Evolutionary conservation across 441 rosid genomes (phyloP).

Genomic region (Raphanus hybrid): DNA sequence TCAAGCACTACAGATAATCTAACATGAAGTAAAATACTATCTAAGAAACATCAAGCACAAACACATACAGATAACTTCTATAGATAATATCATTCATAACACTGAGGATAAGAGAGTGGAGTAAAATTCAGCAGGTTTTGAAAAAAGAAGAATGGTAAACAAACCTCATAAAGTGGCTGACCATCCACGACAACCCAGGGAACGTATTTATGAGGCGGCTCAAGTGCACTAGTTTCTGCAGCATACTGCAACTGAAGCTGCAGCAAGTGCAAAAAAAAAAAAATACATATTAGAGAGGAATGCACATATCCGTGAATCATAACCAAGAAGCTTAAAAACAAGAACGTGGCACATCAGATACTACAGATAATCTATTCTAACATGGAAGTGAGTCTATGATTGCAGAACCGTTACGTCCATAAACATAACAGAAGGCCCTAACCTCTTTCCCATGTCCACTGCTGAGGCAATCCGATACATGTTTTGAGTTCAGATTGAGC

Average conservation of each 20-base stretch:
- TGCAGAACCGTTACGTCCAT: too few relatives aligned
- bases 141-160: slow-evolving; percentile 19
- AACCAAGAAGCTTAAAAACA: slow-evolving; percentile 1
- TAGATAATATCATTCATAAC: not conserved
- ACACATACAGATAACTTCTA: too few relatives aligned
- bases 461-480: slow-evolving; percentile 60
- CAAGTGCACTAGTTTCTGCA: slow-evolving; percentile 78
- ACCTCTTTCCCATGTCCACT: slow-evolving; percentile 75
- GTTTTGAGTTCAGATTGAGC: slow-evolving; percentile 60
- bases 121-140: not conserved
- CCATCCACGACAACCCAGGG: slow-evolving; percentile 98
- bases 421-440: not conserved
- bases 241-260: slow-evolving; percentile 88
- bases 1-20: too few relatives aligned
- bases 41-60: too few relatives aligned
- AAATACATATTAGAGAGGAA: not conserved
- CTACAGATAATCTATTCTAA: too few relatives aligned
- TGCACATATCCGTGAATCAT: not conserved
- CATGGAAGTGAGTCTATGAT: not conserved
- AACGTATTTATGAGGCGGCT: slow-evolving; percentile 85
- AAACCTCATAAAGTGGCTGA: slow-evolving; percentile 88
- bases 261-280: slow-evolving; percentile 27
- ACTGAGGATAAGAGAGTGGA: not conserved
- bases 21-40: too few relatives aligned
- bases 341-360: not conserved